Conservation (phyloP, 306 rosid genomes). For the Vachellia pachyceras region DNA sequence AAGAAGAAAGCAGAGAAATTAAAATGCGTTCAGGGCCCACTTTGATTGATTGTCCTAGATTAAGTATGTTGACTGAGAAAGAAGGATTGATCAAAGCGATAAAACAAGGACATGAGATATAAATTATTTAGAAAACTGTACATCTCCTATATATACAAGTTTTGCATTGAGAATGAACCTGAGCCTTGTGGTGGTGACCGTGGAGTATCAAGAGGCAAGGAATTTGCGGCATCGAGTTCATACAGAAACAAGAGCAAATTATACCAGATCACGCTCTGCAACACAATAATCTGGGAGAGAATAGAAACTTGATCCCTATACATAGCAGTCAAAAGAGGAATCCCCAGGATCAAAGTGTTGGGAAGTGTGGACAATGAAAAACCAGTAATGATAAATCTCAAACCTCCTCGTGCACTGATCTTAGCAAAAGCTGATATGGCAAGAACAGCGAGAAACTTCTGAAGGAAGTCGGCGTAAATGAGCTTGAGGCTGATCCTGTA, state of each 20-base stretch:
- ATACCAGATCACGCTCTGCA: slow-evolving; percentile 93
- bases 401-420: slow-evolving; percentile 61
- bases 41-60: slow-evolving; percentile 40
- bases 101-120: slow-evolving; percentile 22
- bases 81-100: not conserved
- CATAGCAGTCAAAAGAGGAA: slow-evolving; percentile 91
- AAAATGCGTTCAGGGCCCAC: slow-evolving; percentile 43
- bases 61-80: not conserved
- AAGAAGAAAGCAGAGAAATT: slow-evolving; percentile 20
- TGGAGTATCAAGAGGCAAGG: slow-evolving; percentile 47
- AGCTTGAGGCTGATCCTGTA: slow-evolving; percentile 81
- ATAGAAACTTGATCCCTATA: slow-evolving; percentile 70
- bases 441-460: slow-evolving; percentile 66
- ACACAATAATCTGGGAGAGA: slow-evolving; percentile 77
- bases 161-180: slow-evolving; percentile 48
- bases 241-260: slow-evolving; percentile 76
- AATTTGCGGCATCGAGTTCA: slow-evolving; percentile 73
- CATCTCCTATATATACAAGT: not conserved
- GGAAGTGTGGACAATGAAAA: slow-evolving; percentile 91
- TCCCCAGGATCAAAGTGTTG: slow-evolving; percentile 89
- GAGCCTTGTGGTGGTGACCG: slow-evolving; percentile 56
- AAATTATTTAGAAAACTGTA: not conserved
- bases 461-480: slow-evolving; percentile 67
- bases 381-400: slow-evolving; percentile 75
- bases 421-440: slow-evolving; percentile 55